Conservation (phyloP, 2,329 filamentous ascomycete genomes). For the Leptosphaerulina australis region DNA sequence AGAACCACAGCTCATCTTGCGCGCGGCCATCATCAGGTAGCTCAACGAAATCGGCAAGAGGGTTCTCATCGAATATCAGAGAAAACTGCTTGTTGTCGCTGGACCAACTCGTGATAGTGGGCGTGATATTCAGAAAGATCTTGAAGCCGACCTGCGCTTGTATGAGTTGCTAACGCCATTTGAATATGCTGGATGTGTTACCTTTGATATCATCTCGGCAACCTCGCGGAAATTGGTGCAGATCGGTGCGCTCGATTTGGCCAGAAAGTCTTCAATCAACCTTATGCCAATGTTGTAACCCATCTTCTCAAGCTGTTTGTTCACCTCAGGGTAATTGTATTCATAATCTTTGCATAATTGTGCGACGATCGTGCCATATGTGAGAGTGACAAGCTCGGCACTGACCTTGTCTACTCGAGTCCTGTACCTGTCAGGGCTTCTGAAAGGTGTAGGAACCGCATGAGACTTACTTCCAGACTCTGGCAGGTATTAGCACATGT, state of each 20-base stretch:
- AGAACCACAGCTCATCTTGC: conserved; percentile 98
- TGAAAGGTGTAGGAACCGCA: neutral
- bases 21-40: conserved; percentile 93
- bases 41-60: conserved; percentile 95
- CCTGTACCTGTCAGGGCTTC: conserved; percentile 58
- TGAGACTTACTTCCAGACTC: conserved; percentile 86
- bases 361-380: conserved; percentile 95
- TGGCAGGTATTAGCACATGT: conserved; percentile 53
- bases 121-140: conserved; percentile 97
- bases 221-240: conserved; percentile 95
- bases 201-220: conserved; percentile 94
- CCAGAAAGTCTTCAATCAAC: conserved; percentile 95
- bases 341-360: conserved; percentile 97
- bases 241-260: conserved; percentile 87
- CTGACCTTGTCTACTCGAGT: conserved; percentile 97
- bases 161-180: neutral
- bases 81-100: conserved; percentile 97
- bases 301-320: conserved; percentile 98
- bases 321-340: conserved; percentile 91
- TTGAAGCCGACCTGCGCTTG: conserved; percentile 85
- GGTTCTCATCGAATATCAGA: conserved; percentile 94
- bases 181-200: conserved; percentile 42
- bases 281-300: conserved; percentile 97
- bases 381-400: conserved; percentile 94
- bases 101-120: conserved; percentile 92